Evolutionary conservation across 805 yeast species (phyloP).

Genomic region (Cyberlindnera japonica): DNA sequence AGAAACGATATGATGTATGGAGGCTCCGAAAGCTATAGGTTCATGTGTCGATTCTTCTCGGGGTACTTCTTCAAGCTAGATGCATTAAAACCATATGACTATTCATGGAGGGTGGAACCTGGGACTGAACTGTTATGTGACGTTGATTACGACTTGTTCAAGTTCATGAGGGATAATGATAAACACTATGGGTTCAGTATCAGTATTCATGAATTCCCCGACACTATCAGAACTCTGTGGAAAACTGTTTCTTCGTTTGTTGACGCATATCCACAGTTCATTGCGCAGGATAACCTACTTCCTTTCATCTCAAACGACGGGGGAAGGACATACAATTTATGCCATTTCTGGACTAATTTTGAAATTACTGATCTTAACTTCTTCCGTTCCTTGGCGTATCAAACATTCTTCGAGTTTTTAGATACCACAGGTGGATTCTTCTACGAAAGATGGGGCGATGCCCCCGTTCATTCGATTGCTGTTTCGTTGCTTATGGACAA

Average conservation of each 20-base stretch:
- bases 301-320: conserved; percentile 46
- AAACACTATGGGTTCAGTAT: conserved; percentile 76
- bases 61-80: conserved; percentile 55
- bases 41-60: conserved; percentile 73
- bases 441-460: conserved; percentile 85
- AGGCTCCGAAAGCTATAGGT: conserved; percentile 46
- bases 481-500: conserved; percentile 69
- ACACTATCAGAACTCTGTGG: conserved; percentile 53
- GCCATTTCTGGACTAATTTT: conserved; percentile 66
- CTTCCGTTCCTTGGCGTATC: conserved; percentile 44
- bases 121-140: conserved; percentile 54
- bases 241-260: conserved; percentile 43
- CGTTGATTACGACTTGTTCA: conserved; percentile 49
- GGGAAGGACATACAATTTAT: conserved; percentile 44
- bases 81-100: conserved; percentile 43
- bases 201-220: conserved; percentile 65
- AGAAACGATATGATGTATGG: conserved; percentile 42
- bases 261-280: conserved; percentile 38
- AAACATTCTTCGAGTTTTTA: conserved; percentile 40
- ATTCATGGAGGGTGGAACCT: conserved; percentile 62
- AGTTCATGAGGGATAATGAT: conserved; percentile 56
- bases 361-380: conserved; percentile 53
- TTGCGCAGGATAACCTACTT: conserved; percentile 54
- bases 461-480: conserved; percentile 86
- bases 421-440: conserved; percentile 51